These are phyloP conservation scores for Phytophthora crassamura DNA, from an alignment of 352 stramenopile species.

Conservation along the genomic window DNA sequence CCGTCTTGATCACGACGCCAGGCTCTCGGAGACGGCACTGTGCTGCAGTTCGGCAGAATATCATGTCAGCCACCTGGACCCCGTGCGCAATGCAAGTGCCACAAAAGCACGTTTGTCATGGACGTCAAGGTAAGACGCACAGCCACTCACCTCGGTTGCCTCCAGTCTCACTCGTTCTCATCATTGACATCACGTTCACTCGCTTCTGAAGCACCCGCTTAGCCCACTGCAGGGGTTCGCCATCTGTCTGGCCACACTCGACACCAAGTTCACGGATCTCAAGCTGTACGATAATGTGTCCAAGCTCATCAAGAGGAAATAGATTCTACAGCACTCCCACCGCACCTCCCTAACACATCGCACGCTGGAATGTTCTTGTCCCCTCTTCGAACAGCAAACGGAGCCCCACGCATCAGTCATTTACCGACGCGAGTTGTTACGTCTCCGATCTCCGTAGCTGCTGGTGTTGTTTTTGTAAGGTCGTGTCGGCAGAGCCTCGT, in stretches of 20 bases:
- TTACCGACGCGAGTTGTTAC: conserved; percentile 29
- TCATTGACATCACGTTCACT: neutral
- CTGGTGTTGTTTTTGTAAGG: conserved; percentile 30
- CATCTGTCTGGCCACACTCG: conserved; percentile 88
- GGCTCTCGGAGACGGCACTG: conserved; percentile 44
- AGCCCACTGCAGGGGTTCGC: conserved; percentile 89
- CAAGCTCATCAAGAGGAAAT: conserved; percentile 51
- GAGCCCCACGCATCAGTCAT: too few species aligned
- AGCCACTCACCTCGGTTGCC: too few species aligned
- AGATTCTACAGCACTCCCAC: conserved; percentile 29
- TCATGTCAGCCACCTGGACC: conserved; percentile 61
- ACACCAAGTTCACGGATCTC: conserved; percentile 74
- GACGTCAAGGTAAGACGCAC: conserved; percentile 75
- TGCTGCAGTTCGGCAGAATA: conserved; percentile 71
- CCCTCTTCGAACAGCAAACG: conserved; percentile 1
- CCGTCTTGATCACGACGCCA: conserved; percentile 5
- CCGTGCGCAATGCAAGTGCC: conserved; percentile 62
- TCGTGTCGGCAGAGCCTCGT: conserved; percentile 47
- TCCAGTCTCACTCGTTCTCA: neutral
- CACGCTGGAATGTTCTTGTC: neutral
- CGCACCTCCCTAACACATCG: conserved; percentile 11
- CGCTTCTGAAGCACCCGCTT: conserved; percentile 66
- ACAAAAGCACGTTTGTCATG: conserved; percentile 94
- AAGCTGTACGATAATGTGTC: conserved; percentile 56
- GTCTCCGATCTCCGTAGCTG: conserved; percentile 36